These are phyloP conservation scores for Ceratocystis variospora DNA, from an alignment of 2,329 filamentous ascomycete genomes.

Conservation along the genomic window DNA sequence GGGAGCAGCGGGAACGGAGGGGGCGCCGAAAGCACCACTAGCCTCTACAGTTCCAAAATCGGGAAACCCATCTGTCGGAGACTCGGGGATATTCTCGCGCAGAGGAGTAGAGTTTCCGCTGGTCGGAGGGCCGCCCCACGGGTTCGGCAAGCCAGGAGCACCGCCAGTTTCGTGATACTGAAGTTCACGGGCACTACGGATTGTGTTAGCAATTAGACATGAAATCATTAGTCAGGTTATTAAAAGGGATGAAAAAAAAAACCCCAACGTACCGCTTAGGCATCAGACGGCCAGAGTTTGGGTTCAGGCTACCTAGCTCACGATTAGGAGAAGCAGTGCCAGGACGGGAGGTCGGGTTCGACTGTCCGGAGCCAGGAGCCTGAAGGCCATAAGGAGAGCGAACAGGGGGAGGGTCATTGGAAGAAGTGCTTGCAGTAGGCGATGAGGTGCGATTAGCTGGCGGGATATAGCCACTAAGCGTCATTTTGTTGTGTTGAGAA, in stretches of 20 bases:
- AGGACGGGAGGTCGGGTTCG: conserved; percentile 52
- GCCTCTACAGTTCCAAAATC: conserved; percentile 56
- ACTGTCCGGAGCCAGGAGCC: conserved; percentile 44
- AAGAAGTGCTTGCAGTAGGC: conserved; percentile 66
- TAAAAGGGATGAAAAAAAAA: too few relatives aligned
- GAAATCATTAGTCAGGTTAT: too few relatives aligned
- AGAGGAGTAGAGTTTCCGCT: conserved; percentile 93
- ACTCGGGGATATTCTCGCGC: conserved; percentile 94
- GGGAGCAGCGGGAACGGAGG: conserved; percentile 39
- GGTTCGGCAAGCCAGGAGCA: conserved; percentile 47
- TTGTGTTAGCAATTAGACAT: neutral
- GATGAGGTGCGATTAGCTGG: conserved; percentile 60
- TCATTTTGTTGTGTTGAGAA: conserved; percentile 31
- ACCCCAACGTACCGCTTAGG: conserved; percentile 66
- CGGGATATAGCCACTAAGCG: conserved; percentile 66
- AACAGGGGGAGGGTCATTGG: conserved; percentile 55
- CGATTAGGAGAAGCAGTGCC: conserved; percentile 94
- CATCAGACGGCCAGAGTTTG: conserved; percentile 60
- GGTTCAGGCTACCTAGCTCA: conserved; percentile 43
- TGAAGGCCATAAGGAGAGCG: conserved; percentile 62
- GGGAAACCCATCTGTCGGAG: conserved; percentile 87
- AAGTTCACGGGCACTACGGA: conserved; percentile 72
- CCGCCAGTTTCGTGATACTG: conserved; percentile 85
- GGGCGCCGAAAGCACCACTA: conserved; percentile 6
- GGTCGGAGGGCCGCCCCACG: conserved; percentile 91